Base-by-base conservation (phyloP, 305 asterid species). In the Fraxinus sp. region DNA sequence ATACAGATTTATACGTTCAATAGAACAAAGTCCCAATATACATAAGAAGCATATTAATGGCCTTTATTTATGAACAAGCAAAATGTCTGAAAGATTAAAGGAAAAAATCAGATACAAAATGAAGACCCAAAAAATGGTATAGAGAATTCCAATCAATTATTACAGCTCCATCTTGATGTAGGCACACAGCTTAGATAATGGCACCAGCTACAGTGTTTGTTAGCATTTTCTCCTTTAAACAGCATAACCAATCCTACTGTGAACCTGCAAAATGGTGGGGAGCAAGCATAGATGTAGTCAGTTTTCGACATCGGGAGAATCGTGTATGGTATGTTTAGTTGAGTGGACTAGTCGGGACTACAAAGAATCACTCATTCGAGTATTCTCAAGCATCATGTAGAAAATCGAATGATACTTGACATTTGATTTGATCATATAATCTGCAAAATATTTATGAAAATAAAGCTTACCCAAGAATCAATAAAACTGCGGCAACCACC, bases 111-210 rank as follows among this genome's bases (percentile, higher is more conserved):
- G 46, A 79, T 35, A 79, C 57, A 59, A 80, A 39, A 24, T 73
- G 55, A 24, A 59, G 80, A 70, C 72, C 76, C 76, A 81, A 70
- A 82, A 37, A 49, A 76, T 55, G 32, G 82, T 77, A 2, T 39
- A 44, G 68, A 20, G 14, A 52, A 13, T 5, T 36, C 11, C 11
- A 39, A 82, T 89, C 87, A 92, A 76, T 91, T 85, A 79, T 89
- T 78, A 74, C 98, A 95, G 74, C 88, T 90, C 98, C 98, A 95
- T 83, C 89, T 90, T 74, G 98, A 92, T 52, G 97, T 95, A 18
- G 98, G 98, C 81, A 95, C 96, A 73, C 98, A 93, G 89, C 98
- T 93, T 44, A 95, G 81, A 36, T 93, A 95, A 88, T 89, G 98
- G 87, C 98, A 95, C 98, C 98, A 95, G 79, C 89, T 83, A 86